phyloP scores from a whole-genome alignment of 2,329 filamentous ascomycete species.

The Beauveria rudraprayagi region DNA sequence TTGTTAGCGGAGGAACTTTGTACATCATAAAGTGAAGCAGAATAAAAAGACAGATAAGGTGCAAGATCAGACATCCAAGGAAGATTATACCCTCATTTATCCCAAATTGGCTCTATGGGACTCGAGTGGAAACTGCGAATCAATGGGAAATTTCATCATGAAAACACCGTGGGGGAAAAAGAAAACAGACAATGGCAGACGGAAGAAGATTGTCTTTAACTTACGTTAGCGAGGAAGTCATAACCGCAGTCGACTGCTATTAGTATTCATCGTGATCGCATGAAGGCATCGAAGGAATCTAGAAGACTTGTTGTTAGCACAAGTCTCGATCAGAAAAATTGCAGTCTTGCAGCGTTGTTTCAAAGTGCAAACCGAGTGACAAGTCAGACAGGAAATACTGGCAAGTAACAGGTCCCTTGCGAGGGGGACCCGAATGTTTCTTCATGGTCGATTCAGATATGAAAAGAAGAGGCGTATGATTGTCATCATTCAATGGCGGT shows the following conservation, averaged over 20 bases:
- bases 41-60: conserved; percentile 15
- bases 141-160: conserved; percentile 68
- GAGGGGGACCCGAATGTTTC: conserved; percentile 55
- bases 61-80: conserved; percentile 67
- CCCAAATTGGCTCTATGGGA: conserved; percentile 58
- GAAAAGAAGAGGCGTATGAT: conserved; percentile 70
- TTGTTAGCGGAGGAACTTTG: conserved; percentile 18
- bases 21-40: not conserved
- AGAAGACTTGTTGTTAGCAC: conserved; percentile 2
- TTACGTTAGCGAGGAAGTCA: conserved; percentile 6
- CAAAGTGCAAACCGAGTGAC: conserved; percentile 4
- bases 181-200: conserved; percentile 4
- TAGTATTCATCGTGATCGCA: not conserved
- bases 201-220: conserved; percentile 5
- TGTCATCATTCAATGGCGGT: conserved; percentile 59
- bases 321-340: not conserved
- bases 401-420: conserved; percentile 73
- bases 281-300: not conserved
- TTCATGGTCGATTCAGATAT: conserved; percentile 83
- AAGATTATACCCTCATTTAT: conserved; percentile 62
- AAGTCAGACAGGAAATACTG: conserved; percentile 77
- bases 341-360: conserved; percentile 8
- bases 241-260: not conserved
- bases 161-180: conserved; percentile 12
- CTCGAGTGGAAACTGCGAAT: conserved; percentile 90